Evolutionary conservation across 2,329 filamentous ascomycete species (phyloP).

Genomic region (Orbilia oligospora): DNA sequence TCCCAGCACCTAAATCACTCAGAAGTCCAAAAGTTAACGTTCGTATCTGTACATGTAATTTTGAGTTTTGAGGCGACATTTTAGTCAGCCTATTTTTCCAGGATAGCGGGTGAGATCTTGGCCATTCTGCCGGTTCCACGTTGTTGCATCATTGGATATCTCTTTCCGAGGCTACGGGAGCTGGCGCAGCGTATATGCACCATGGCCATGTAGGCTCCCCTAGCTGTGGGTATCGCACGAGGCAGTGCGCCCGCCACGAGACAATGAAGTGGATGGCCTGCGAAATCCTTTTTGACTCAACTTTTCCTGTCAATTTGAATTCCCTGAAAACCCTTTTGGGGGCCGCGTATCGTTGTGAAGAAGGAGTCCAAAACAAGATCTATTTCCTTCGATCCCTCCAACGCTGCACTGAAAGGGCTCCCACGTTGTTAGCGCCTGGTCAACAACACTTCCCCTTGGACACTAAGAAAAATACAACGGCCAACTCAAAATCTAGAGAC

Average conservation of each 20-base stretch:
- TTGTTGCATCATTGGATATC: conserved; percentile 14
- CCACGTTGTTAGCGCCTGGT: conserved; percentile 3
- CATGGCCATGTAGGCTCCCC: not conserved
- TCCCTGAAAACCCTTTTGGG: not conserved
- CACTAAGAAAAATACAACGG: conserved; percentile 14
- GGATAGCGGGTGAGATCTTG: conserved; percentile 16
- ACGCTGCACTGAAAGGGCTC: not conserved
- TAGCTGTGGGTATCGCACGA: not conserved
- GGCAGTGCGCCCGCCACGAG: conserved; percentile 11
- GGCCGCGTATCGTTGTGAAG: not conserved
- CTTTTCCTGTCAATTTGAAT: conserved; percentile 1
- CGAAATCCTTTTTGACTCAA: not conserved
- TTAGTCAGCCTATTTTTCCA: not conserved
- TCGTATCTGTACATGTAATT: not conserved
- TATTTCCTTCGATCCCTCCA: not conserved
- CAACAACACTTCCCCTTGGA: not conserved
- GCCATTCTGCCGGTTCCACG: conserved; percentile 18
- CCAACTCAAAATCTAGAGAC: conserved; percentile 10
- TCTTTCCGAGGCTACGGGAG: conserved; percentile 4
- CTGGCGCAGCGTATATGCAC: not conserved
- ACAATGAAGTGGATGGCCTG: not conserved
- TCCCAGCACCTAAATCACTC: not conserved
- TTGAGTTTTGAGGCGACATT: not conserved
- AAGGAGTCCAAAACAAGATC: conserved; percentile 11
- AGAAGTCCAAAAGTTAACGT: not conserved